phyloP scores from a whole-genome alignment of 129 eudicot genomes.

The Mikania micrantha region DNA sequence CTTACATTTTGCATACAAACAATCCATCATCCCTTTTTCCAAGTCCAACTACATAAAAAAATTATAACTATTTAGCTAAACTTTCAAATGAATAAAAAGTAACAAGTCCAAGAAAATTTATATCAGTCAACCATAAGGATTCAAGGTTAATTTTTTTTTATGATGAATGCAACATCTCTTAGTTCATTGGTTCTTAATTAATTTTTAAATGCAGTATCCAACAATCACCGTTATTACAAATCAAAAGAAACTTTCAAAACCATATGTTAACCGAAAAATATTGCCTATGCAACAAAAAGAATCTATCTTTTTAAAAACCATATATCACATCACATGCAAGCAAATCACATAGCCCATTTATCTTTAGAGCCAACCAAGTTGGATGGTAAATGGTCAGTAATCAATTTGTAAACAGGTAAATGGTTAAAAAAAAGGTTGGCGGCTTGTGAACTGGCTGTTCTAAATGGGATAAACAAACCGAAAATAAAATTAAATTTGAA shows the following conservation, averaged over 20 bases:
- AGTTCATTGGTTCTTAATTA: not conserved
- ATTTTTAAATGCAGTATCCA: not conserved
- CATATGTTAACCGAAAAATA: not conserved
- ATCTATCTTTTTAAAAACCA: not conserved
- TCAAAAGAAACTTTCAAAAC: not conserved
- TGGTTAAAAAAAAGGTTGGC: too few relatives aligned
- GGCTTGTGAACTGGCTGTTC: too few relatives aligned
- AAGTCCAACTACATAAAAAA: constrained; percentile 73
- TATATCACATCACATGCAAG: too few relatives aligned
- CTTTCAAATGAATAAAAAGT: not conserved
- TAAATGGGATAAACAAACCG: too few relatives aligned
- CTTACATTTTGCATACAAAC: constrained; percentile 98
- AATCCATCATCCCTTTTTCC: constrained; percentile 99
- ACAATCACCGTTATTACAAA: too few relatives aligned
- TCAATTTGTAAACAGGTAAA: too few relatives aligned
- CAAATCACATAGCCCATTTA: too few relatives aligned
- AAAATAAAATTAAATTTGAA: too few relatives aligned
- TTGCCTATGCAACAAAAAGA: not conserved
- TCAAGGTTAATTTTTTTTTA: not conserved
- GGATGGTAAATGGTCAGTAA: too few relatives aligned
- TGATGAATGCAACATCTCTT: not conserved
- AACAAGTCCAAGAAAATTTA: not conserved
- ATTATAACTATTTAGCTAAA: not conserved
- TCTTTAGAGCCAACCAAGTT: too few relatives aligned
- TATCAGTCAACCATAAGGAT: not conserved